These are phyloP conservation scores for Chalciporus pseudorubinellus DNA, from an alignment of 768 basidiomycete genomes.

Conservation along the genomic window DNA sequence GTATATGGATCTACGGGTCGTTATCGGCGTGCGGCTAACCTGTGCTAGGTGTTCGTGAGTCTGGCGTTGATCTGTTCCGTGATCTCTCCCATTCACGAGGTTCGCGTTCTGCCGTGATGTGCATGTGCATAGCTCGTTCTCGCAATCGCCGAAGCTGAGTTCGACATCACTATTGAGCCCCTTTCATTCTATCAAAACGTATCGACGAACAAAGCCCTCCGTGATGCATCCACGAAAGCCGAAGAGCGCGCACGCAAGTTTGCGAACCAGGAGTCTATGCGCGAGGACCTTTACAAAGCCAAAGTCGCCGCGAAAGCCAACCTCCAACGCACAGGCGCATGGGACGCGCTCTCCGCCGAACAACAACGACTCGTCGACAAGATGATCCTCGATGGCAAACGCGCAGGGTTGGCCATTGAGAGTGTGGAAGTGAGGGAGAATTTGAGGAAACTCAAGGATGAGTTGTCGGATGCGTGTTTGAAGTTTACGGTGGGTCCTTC, in stretches of 20 bases:
- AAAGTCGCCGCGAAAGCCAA: constrained; percentile 70
- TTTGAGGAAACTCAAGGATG: constrained; percentile 66
- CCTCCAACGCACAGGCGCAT: constrained; percentile 57
- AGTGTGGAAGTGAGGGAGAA: constrained; percentile 53
- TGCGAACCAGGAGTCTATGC: constrained; percentile 75
- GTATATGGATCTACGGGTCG: neutral
- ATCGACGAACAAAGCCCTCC: constrained; percentile 66
- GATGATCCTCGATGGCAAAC: constrained; percentile 73
- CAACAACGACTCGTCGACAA: constrained; percentile 79
- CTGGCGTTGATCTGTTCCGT: neutral
- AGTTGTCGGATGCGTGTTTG: constrained; percentile 71
- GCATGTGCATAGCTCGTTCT: constrained; percentile 47
- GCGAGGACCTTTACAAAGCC: constrained; percentile 74
- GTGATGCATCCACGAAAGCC: constrained; percentile 76
- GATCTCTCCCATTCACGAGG: neutral
- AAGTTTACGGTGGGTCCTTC: constrained; percentile 76
- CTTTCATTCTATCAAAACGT: constrained; percentile 83
- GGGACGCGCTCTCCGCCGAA: constrained; percentile 62
- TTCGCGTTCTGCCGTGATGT: constrained; percentile 5
- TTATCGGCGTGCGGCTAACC: neutral
- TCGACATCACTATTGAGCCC: constrained; percentile 53
- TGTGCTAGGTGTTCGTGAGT: constrained; percentile 69
- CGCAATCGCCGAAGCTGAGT: constrained; percentile 55
- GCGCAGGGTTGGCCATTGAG: constrained; percentile 73
- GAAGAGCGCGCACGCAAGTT: constrained; percentile 72